A percentile compares a stretch with the other conserved stretches of the same genome.
Conservation (phyloP, 2,329 filamentous ascomycete genomes). For the Bipolaris zeicola region DNA sequence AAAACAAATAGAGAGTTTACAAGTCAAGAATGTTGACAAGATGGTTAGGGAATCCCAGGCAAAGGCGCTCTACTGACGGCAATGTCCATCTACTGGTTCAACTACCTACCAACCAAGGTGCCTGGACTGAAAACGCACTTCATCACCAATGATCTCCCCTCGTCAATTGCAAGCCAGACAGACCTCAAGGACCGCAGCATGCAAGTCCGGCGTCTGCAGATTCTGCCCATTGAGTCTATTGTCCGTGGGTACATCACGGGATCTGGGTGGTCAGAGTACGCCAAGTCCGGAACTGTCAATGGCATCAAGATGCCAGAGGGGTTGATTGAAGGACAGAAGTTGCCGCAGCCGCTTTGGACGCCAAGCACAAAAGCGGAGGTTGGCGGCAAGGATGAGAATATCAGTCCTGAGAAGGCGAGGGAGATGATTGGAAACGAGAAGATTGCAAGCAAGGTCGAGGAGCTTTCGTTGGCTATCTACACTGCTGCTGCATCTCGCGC, state of each 20-base stretch:
- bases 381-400: conserved; percentile 85
- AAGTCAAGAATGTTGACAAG: not conserved
- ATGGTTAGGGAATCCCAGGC: conserved; percentile 64
- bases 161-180: conserved; percentile 50
- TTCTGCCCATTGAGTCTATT: conserved; percentile 81
- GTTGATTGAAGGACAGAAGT: conserved; percentile 70
- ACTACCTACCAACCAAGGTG: conserved; percentile 61
- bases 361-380: conserved; percentile 84
- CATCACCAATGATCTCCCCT: conserved; percentile 62
- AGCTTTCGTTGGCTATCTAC: conserved; percentile 69
- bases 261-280: conserved; percentile 81
- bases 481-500: conserved; percentile 68
- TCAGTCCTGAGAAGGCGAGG: conserved; percentile 66
- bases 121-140: conserved; percentile 68
- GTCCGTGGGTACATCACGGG: conserved; percentile 92
- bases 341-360: conserved; percentile 74
- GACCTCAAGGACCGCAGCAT: conserved; percentile 67
- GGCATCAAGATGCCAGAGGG: conserved; percentile 72
- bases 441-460: conserved; percentile 69
- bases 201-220: conserved; percentile 73
- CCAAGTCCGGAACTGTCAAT: conserved; percentile 76
- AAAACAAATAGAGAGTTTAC: no score
- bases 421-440: conserved; percentile 66
- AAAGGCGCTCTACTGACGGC: conserved; percentile 72
- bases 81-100: conserved; percentile 71